Evolutionary conservation across 2,329 filamentous ascomycete genomes (phyloP).

Genomic region (Alternaria ventricosa): DNA sequence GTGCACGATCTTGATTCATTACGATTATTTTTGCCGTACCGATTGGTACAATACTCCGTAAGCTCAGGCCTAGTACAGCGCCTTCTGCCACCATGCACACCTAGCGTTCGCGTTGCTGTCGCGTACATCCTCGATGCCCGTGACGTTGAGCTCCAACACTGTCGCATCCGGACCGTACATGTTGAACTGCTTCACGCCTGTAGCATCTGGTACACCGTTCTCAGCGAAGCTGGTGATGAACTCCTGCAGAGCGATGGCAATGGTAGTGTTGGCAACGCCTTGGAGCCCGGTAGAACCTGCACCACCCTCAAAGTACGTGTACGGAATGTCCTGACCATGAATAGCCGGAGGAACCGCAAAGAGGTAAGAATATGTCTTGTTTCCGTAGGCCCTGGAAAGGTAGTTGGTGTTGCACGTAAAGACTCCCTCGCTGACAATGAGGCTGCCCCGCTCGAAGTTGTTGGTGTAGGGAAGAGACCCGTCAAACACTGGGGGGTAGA

Average conservation of each 20-base stretch:
- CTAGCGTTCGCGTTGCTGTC: constrained; percentile 58
- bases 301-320: constrained; percentile 59
- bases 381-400: constrained; percentile 55
- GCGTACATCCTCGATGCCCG: constrained; percentile 49
- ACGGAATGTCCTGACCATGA: constrained; percentile 61
- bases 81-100: constrained; percentile 63
- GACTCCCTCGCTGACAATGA: constrained; percentile 52
- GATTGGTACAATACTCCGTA: background rate
- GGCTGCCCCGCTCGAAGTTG: constrained; percentile 51
- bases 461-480: constrained; percentile 56
- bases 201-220: constrained; percentile 47
- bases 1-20: background rate
- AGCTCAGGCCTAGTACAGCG: constrained; percentile 42
- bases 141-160: constrained; percentile 54
- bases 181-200: constrained; percentile 53
- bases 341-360: constrained; percentile 61
- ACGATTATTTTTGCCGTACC: background rate
- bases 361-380: constrained; percentile 59
- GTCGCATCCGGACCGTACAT: constrained; percentile 55
- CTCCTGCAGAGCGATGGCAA: constrained; percentile 55
- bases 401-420: constrained; percentile 62
- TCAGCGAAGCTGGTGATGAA: constrained; percentile 55
- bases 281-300: constrained; percentile 10
- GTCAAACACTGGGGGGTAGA: constrained; percentile 60
- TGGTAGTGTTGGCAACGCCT: constrained; percentile 37